phyloP scores from a whole-genome alignment of 169 alveolate genomes.

The Plasmodium blacklocki region DNA sequence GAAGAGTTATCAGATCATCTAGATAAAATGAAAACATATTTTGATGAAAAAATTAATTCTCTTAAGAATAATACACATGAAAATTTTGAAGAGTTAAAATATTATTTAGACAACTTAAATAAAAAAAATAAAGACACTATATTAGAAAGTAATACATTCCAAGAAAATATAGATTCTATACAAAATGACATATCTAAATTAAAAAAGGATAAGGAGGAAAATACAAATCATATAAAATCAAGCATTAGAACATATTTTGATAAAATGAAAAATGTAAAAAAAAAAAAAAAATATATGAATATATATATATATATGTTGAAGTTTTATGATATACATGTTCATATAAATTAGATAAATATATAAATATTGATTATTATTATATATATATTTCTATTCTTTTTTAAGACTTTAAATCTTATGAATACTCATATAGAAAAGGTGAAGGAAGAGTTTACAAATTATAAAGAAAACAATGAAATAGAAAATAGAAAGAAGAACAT shows the following conservation, averaged over 20 bases:
- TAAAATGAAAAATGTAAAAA: constrained; percentile 45
- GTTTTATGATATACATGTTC: not conserved
- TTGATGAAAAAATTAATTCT: constrained; percentile 72
- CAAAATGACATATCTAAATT: constrained; percentile 34
- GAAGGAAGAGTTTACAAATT: constrained; percentile 38
- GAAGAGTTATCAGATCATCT: constrained; percentile 56
- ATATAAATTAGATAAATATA: not conserved
- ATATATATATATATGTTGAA: not conserved
- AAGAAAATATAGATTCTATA: constrained; percentile 31
- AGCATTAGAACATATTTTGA: constrained; percentile 59
- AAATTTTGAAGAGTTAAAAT: constrained; percentile 67
- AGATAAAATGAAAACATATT: constrained; percentile 60
- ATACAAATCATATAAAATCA: constrained; percentile 43
- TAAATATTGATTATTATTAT: not conserved
- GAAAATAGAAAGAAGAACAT: constrained; percentile 57
- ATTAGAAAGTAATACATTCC: constrained; percentile 29
- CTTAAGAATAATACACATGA: constrained; percentile 74
- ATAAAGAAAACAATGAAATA: constrained; percentile 61
- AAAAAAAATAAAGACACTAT: constrained; percentile 40
- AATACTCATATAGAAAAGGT: constrained; percentile 47
- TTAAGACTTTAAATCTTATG: constrained; percentile 58
- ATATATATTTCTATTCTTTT: not conserved
- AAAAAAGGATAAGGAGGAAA: constrained; percentile 70
- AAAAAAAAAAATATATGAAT: not conserved
- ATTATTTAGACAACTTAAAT: constrained; percentile 66